Evolutionary conservation across 1,284 basidiomycete species (phyloP).

Genomic region (Retiboletus fuscus): DNA sequence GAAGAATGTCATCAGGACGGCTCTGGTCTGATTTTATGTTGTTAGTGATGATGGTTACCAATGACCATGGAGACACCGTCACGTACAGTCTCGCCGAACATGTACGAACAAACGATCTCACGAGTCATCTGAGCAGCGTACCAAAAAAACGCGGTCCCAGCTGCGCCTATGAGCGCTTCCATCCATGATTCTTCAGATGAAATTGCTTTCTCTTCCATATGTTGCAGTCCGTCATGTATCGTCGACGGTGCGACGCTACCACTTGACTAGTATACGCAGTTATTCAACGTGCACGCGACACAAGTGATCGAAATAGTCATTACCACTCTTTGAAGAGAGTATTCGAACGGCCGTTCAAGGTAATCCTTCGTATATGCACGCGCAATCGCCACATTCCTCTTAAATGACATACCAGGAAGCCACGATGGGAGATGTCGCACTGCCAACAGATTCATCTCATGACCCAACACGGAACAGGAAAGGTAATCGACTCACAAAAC

Average conservation of each 20-base stretch:
- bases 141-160: constrained; percentile 18
- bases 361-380: neutral
- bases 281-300: neutral
- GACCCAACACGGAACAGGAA: no score
- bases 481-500: no score
- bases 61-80: neutral
- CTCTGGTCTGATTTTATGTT: neutral
- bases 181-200: neutral
- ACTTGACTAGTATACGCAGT: neutral
- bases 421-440: neutral
- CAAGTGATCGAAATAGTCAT: neutral
- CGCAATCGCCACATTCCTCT: neutral
- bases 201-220: neutral
- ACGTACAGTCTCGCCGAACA: no score
- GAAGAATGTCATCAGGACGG: no score
- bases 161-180: constrained; percentile 10
- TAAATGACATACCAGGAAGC: neutral
- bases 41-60: neutral
- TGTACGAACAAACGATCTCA: neutral
- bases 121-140: neutral
- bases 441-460: no score
- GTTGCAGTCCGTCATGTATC: constrained; percentile 15
- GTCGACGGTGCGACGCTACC: neutral
- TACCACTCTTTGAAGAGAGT: neutral
- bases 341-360: neutral